Percentiles rank a stretch among this genome's conserved stretches.
phyloP scores from a whole-genome alignment of 2,329 filamentous ascomycete genomes.

The Talaromyces sp. region DNA sequence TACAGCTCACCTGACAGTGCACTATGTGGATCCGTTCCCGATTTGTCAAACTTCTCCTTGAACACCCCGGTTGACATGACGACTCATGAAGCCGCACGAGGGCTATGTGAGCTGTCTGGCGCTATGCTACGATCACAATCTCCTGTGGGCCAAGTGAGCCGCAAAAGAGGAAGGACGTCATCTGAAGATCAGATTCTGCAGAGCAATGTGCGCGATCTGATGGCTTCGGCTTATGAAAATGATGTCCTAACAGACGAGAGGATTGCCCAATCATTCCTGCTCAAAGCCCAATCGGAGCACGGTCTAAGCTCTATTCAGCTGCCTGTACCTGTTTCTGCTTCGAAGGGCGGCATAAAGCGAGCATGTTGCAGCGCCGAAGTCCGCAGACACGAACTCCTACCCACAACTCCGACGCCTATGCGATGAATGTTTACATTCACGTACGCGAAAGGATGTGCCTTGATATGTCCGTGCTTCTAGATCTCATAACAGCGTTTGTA shows the following conservation, averaged over 20 bases:
- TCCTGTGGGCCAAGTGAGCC: conserved; percentile 21
- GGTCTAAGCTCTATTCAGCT: conserved; percentile 23
- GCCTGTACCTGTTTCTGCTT: conserved; percentile 31
- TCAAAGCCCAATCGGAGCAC: conserved; percentile 22
- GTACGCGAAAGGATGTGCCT: conserved; percentile 1
- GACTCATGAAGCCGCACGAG: conserved; percentile 39
- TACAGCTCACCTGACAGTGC: conserved; percentile 35
- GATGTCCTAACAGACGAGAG: conserved; percentile 32
- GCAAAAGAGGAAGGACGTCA: conserved; percentile 40
- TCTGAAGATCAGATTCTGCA: conserved; percentile 39
- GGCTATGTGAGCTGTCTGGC: conserved; percentile 40
- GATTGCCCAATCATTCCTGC: conserved; percentile 32
- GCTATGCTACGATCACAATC: conserved; percentile 26
- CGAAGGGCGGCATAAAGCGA: conserved; percentile 36
- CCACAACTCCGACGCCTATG: conserved; percentile 1
- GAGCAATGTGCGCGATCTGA: conserved; percentile 38
- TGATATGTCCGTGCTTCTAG: conserved; percentile 1
- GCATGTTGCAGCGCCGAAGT: conserved; percentile 40
- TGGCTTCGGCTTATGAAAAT: conserved; percentile 26
- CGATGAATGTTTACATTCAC: conserved; percentile 2
- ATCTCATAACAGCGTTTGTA: conserved; percentile 17
- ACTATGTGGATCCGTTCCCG: conserved; percentile 27
- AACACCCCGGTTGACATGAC: conserved; percentile 29
- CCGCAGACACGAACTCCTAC: conserved; percentile 10
- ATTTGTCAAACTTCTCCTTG: conserved; percentile 36